phyloP scores from a whole-genome alignment of 208 protist species.

The Leishmania tropica region DNA sequence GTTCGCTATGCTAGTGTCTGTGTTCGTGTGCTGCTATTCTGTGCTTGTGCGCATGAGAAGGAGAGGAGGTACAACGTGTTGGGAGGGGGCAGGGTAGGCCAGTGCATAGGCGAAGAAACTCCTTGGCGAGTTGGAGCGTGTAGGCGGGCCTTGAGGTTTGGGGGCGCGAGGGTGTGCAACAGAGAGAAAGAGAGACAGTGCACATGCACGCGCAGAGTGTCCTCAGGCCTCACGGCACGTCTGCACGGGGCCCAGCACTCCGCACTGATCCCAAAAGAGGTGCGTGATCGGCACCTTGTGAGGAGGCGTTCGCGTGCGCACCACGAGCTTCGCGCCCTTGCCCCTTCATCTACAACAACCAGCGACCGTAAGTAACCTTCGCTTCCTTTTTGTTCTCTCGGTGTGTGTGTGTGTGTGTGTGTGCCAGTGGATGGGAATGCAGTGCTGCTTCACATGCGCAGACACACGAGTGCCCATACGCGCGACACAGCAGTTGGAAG shows the following conservation, averaged over 20 bases:
- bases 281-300: background rate
- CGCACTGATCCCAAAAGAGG: background rate
- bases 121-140: background rate
- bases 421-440: background rate
- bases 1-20: background rate
- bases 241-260: background rate
- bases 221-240: too few relatives aligned
- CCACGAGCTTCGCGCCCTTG: background rate
- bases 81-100: too few relatives aligned
- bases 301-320: background rate
- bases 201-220: background rate
- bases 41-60: background rate
- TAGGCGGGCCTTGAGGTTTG: background rate
- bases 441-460: background rate
- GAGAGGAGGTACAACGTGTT: background rate
- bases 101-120: background rate
- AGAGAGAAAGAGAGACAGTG: background rate
- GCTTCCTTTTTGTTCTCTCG: too few relatives aligned
- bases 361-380: background rate
- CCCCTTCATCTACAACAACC: background rate
- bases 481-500: background rate
- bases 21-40: background rate
- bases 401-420: background rate
- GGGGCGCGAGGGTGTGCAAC: background rate
- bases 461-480: background rate